phyloP scores from a whole-genome alignment of 2,329 filamentous ascomycete species.

The Paecilomyces sp. region DNA sequence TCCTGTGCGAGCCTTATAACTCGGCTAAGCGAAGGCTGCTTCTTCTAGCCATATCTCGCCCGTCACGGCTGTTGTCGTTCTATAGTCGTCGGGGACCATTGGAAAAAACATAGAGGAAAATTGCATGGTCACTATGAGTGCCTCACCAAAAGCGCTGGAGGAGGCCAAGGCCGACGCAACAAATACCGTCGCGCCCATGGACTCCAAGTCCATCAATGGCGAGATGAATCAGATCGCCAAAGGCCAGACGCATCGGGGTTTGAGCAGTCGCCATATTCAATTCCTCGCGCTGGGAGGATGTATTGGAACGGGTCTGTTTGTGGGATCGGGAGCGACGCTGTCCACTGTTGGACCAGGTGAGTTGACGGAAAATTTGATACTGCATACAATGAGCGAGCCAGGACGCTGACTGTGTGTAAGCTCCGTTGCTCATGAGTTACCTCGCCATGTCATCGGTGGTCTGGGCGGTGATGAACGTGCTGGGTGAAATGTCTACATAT shows the following conservation, averaged over 20 bases:
- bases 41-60: neutral
- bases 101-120: neutral
- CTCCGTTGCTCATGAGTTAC: conserved; percentile 31
- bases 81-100: neutral
- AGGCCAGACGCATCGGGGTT: conserved; percentile 12
- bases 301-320: conserved; percentile 50
- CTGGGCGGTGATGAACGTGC: conserved; percentile 34
- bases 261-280: conserved; percentile 23
- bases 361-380: neutral
- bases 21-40: neutral
- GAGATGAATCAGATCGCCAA: conserved; percentile 2
- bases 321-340: conserved; percentile 43
- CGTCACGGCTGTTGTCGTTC: neutral
- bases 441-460: conserved; percentile 30
- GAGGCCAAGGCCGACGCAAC: neutral
- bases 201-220: conserved; percentile 4
- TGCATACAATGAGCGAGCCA: neutral
- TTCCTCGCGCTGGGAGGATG: conserved; percentile 19
- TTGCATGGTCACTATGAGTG: conserved; percentile 3
- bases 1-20: neutral
- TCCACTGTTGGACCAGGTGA: conserved; percentile 39
- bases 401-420: conserved; percentile 2
- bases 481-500: conserved; percentile 54
- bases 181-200: neutral
- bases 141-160: neutral